A percentile compares a stretch with the other conserved stretches of the same genome.
Conservation (phyloP, 2,329 filamentous ascomycete species). For the Epichloe elymi region DNA sequence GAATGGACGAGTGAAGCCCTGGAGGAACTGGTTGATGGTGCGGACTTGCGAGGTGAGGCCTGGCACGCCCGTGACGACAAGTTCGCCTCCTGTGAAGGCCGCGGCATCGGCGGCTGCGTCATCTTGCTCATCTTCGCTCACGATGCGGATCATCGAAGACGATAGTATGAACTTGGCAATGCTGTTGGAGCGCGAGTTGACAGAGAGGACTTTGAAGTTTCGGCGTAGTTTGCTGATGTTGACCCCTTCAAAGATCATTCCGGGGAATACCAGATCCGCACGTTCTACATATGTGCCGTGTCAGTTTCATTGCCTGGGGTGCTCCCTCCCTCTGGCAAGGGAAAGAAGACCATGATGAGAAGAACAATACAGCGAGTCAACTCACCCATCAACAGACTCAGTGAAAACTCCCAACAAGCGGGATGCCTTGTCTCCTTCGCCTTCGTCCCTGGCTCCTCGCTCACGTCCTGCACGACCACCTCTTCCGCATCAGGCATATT, state of each 20-base stretch:
- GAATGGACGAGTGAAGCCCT: slow-evolving; percentile 33
- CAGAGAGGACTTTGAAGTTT: slow-evolving; percentile 40
- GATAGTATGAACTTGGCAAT: slow-evolving; percentile 30
- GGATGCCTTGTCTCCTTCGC: slow-evolving; percentile 17
- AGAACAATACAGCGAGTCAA: not conserved
- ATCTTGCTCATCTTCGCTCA: slow-evolving; percentile 16
- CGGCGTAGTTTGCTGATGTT: slow-evolving; percentile 17
- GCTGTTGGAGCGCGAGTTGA: slow-evolving; percentile 36
- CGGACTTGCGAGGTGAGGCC: slow-evolving; percentile 53
- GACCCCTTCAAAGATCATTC: slow-evolving; percentile 56
- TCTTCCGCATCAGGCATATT: slow-evolving; percentile 40
- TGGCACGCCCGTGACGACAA: slow-evolving; percentile 45
- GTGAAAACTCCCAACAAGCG: slow-evolving; percentile 22
- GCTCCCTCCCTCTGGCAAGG: no score
- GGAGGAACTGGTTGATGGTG: slow-evolving; percentile 54
- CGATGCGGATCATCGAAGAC: slow-evolving; percentile 25
- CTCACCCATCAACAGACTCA: slow-evolving; percentile 23
- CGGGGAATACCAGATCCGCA: slow-evolving; percentile 56
- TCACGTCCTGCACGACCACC: slow-evolving; percentile 48
- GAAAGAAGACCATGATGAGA: not conserved
- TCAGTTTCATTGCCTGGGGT: not conserved
- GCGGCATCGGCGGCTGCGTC: slow-evolving; percentile 8
- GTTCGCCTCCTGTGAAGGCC: slow-evolving; percentile 14
- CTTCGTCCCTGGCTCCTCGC: slow-evolving; percentile 22
- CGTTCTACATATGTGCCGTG: slow-evolving; percentile 27